Evolutionary conservation across 306 rosid species (phyloP).

Genomic region (Lupinus albus): DNA sequence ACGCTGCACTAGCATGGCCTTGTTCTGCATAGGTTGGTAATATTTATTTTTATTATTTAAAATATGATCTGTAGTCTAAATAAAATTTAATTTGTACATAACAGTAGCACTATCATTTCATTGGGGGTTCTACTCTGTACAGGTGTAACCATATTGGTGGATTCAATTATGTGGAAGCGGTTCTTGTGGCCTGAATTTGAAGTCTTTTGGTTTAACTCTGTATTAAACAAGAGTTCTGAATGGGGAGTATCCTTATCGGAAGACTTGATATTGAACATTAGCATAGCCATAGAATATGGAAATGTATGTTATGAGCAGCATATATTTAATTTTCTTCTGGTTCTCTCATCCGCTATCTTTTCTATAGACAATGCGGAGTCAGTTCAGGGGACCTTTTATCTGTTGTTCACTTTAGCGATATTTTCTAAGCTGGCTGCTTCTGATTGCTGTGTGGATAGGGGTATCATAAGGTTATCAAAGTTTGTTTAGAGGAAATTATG

Average conservation of each 20-base stretch:
- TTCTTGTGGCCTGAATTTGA: conserved; percentile 95
- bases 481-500: background rate
- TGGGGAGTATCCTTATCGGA: conserved; percentile 91
- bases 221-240: conserved; percentile 85
- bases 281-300: conserved; percentile 24
- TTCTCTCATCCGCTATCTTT: conserved; percentile 16
- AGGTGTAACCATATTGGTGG: conserved; percentile 79
- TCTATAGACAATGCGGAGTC: background rate
- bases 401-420: conserved; percentile 17
- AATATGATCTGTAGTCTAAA: conserved; percentile 7
- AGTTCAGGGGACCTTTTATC: background rate
- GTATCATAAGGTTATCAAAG: background rate
- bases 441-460: conserved; percentile 8
- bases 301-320: conserved; percentile 4
- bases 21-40: conserved; percentile 75
- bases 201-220: conserved; percentile 95
- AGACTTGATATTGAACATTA: background rate
- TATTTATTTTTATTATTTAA: conserved; percentile 3
- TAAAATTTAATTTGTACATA: conserved; percentile 1
- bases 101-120: conserved; percentile 10
- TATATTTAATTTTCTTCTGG: conserved; percentile 17
- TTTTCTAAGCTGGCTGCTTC: background rate
- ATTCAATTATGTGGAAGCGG: conserved; percentile 90
- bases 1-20: conserved; percentile 63
- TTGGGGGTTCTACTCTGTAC: conserved; percentile 42